These are phyloP conservation scores for Aspergillus uvarum DNA, from an alignment of 2,329 filamentous ascomycete genomes.

Conservation along the genomic window DNA sequence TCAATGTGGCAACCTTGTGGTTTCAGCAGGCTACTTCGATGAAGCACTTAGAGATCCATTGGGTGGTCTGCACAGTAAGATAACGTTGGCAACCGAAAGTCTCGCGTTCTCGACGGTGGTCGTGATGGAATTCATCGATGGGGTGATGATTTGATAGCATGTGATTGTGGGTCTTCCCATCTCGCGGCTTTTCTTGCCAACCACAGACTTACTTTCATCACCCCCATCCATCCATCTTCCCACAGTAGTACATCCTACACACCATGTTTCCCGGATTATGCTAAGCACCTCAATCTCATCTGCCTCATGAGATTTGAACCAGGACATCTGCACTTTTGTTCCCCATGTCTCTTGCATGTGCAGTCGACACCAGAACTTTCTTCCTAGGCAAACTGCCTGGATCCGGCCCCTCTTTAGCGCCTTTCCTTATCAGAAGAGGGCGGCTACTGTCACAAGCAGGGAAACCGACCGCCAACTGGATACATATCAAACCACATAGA, in stretches of 20 bases:
- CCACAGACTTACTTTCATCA: background rate
- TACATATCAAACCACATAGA: background rate
- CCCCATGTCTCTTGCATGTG: background rate
- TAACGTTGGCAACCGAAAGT: background rate
- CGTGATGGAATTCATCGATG: background rate
- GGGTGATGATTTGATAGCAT: slow-evolving; percentile 21
- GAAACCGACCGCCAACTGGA: background rate
- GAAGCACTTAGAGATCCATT: background rate
- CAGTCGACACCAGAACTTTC: background rate
- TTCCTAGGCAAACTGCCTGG: background rate
- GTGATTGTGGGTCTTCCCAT: slow-evolving; percentile 34
- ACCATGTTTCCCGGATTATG: background rate
- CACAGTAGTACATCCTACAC: background rate
- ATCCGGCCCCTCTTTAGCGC: background rate
- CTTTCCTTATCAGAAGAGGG: background rate
- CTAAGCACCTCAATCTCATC: background rate
- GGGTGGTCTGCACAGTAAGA: too few relatives aligned
- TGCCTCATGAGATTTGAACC: background rate
- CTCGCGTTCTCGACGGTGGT: background rate
- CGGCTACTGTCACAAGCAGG: background rate
- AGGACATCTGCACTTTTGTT: background rate
- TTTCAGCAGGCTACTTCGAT: slow-evolving; percentile 1
- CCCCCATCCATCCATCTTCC: background rate
- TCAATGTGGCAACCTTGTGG: slow-evolving; percentile 13
- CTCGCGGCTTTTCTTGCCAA: background rate